Evolutionary conservation across 768 basidiomycete species (phyloP), one percentile per base, ranked within the genome.

Genomic region (Mycena filopes): DNA sequence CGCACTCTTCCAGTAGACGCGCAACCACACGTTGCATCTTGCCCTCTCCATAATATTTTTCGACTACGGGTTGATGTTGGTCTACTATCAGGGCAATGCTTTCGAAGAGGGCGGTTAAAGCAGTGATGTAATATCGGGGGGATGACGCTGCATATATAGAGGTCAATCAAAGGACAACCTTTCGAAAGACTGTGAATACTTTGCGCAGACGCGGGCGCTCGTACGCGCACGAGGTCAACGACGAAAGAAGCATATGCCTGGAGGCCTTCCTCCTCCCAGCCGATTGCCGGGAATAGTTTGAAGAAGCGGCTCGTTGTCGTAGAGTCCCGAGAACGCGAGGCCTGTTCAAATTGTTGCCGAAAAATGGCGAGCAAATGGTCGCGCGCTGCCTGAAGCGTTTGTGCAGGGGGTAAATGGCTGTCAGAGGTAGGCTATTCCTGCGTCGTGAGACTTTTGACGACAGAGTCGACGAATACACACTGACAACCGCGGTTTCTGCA

Each of bases 11-110:
- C 50, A 98, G 77, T 10, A 99, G 81, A 45, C 89, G 84, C 25
- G 84, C 80, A 2, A 96, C 86, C 15, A 97, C 95, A 38, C 78
- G 85, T 43, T 83, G 80, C 97, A 99, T 99, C 75, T 92, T 91
- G 1, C 95, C 93, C 11, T 76, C 70, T 0, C 98, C 98, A 72
- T 99, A 99, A 78, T 99, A 99, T 78, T 98, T 99, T 74, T 98
- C 97, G 1, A 99, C 96, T 6, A 99, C 89, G 2, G 95, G 94
- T 70, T 98, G 97, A 74, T 99, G 98, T 73, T 99, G 98, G 71
- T 97, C 95, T 23, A 99, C 90, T 68, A 99, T 95, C 82, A 94
- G 88, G 0, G 96, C 98, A 54, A 99, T 91, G 60, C 91, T 92
- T 79, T 99, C 98, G 70, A 99, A 96, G 1, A 99, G 85, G 8